A percentile compares a stretch with the other conserved stretches of the same genome.
phyloP scores from a whole-genome alignment of 768 basidiomycete genomes.

The Mycena olivaceomarginata region DNA sequence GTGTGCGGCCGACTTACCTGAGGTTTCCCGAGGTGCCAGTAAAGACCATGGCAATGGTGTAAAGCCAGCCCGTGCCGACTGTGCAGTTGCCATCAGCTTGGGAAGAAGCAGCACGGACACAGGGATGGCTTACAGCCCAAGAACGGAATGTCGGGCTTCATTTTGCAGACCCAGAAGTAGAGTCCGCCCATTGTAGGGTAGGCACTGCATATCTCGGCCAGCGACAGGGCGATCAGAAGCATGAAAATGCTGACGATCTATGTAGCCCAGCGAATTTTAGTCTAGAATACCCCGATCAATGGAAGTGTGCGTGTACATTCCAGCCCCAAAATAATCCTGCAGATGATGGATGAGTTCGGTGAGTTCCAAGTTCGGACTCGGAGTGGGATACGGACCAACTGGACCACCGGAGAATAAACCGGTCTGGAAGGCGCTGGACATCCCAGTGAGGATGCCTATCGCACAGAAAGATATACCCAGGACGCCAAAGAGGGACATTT shows the following conservation, averaged over 20 bases:
- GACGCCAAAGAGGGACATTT: constrained; percentile 77
- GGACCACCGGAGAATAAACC: constrained; percentile 76
- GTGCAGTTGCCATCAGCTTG: constrained; percentile 6
- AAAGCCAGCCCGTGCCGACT: constrained; percentile 74
- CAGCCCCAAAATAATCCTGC: constrained; percentile 75
- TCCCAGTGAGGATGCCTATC: constrained; percentile 76
- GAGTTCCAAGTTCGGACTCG: not conserved
- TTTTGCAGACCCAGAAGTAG: constrained; percentile 79
- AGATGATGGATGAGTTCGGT: not conserved
- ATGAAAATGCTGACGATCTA: constrained; percentile 72
- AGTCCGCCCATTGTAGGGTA: constrained; percentile 77
- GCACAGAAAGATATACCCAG: constrained; percentile 77
- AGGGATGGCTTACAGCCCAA: constrained; percentile 65
- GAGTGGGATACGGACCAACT: constrained; percentile 55
- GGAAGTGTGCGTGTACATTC: constrained; percentile 64
- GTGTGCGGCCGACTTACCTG: constrained; percentile 55
- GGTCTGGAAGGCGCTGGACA: constrained; percentile 77
- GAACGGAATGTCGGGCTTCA: constrained; percentile 72
- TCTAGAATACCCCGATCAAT: not conserved
- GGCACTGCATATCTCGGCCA: constrained; percentile 77
- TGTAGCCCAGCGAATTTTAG: constrained; percentile 53
- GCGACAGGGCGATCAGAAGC: constrained; percentile 72
- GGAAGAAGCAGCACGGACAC: not conserved
- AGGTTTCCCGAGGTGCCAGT: constrained; percentile 77
- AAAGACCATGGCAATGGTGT: constrained; percentile 76